Evolutionary conservation across 257 asterid genomes (phyloP).

Genomic region (Marsdenia floribunda): DNA sequence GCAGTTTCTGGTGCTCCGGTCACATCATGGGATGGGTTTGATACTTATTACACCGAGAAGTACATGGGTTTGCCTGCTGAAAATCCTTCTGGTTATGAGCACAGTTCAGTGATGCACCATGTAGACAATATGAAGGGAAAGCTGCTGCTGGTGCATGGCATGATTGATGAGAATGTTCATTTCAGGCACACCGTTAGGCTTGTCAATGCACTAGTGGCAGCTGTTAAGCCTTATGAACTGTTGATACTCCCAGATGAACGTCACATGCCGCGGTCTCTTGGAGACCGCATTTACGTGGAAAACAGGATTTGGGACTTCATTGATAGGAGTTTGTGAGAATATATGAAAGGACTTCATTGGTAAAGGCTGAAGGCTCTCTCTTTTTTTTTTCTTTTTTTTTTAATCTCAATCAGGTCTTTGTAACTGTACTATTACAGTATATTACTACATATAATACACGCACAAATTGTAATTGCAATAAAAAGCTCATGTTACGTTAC

Average conservation of each 20-base stretch:
- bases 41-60: conserved; percentile 79
- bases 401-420: too few species aligned
- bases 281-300: conserved; percentile 81
- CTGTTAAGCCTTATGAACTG: conserved; percentile 62
- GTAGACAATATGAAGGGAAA: conserved; percentile 56
- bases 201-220: conserved; percentile 66
- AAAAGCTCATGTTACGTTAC: too few species aligned
- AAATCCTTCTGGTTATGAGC: conserved; percentile 39
- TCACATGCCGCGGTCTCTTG: conserved; percentile 69
- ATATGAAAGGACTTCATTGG: too few species aligned
- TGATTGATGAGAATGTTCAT: conserved; percentile 95
- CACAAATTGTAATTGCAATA: too few species aligned
- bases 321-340: conserved; percentile 48
- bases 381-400: neutral
- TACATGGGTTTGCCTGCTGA: conserved; percentile 84
- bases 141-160: conserved; percentile 81
- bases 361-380: too few species aligned
- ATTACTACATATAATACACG: too few species aligned
- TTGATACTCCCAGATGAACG: conserved; percentile 92
- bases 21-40: conserved; percentile 93
- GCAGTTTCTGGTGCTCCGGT: conserved; percentile 97
- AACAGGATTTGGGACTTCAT: conserved; percentile 91
- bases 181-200: conserved; percentile 94
- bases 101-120: conserved; percentile 69
- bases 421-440: too few species aligned